phyloP scores from a whole-genome alignment of 2,329 filamentous ascomycete species.

The Epichloe elymi region DNA sequence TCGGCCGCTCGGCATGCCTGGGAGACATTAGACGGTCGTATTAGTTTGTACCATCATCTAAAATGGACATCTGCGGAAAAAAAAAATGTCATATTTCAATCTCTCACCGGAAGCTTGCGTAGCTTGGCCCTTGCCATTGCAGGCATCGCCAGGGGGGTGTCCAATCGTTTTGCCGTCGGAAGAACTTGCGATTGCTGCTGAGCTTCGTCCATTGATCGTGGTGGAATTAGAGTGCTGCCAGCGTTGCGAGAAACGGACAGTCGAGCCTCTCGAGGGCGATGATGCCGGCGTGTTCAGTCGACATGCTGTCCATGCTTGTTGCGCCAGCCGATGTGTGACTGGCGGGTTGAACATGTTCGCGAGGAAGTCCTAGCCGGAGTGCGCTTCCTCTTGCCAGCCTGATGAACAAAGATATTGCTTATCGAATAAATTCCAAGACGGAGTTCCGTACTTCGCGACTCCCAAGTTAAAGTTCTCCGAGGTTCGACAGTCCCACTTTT shows the following conservation, averaged over 20 bases:
- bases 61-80: not conserved
- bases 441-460: no score
- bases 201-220: no score
- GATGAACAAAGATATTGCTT: no score
- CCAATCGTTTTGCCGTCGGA: no score
- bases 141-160: no score
- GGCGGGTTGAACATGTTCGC: not conserved
- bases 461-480: not conserved
- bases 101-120: not conserved
- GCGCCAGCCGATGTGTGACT: conserved; percentile 1
- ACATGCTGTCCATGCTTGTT: not conserved
- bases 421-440: no score
- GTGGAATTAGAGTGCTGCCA: not conserved
- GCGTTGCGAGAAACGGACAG: not conserved
- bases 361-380: not conserved
- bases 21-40: not conserved
- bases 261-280: not conserved
- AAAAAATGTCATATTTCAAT: not conserved
- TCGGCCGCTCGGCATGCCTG: not conserved
- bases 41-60: not conserved
- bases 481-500: conserved; percentile 2
- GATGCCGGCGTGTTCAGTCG: not conserved
- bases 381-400: not conserved
- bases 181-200: no score
- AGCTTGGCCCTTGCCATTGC: no score